A percentile compares a stretch with the other conserved stretches of the same genome.
Conservation (phyloP, 2,329 filamentous ascomycete species). For the Curvularia spicifera region DNA sequence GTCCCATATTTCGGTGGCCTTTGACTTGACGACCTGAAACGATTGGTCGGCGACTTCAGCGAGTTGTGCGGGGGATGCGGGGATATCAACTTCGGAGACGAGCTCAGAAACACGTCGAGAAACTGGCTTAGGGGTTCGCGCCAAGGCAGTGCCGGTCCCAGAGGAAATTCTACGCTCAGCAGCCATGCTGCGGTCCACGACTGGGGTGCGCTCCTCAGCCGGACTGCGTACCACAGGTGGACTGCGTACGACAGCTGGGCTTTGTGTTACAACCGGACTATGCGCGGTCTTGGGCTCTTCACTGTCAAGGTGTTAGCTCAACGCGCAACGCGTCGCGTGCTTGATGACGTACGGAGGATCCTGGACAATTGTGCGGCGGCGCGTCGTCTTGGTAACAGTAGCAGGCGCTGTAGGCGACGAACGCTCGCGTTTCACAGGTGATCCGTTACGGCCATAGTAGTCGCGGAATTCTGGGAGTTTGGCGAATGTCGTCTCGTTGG, state of each 20-base stretch:
- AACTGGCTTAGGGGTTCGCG: constrained; percentile 44
- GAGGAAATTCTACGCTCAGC: constrained; percentile 46
- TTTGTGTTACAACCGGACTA: constrained; percentile 17
- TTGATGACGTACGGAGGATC: constrained; percentile 37
- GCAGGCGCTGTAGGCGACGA: constrained; percentile 46
- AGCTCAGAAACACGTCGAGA: constrained; percentile 62
- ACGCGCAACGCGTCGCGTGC: constrained; percentile 37
- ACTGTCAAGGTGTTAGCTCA: constrained; percentile 41
- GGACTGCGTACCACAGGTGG: neutral
- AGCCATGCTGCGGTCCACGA: constrained; percentile 21
- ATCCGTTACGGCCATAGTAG: constrained; percentile 74
- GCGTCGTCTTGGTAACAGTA: constrained; percentile 39
- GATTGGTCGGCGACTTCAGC: constrained; percentile 67
- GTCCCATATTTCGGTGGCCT: constrained; percentile 68
- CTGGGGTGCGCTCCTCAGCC: neutral
- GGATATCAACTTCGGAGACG: constrained; percentile 63
- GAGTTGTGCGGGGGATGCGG: constrained; percentile 72
- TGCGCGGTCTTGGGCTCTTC: constrained; percentile 52
- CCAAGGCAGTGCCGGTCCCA: constrained; percentile 27
- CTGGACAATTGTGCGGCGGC: constrained; percentile 47
- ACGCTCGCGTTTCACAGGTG: constrained; percentile 59
- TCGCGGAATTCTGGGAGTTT: constrained; percentile 70
- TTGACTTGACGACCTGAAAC: constrained; percentile 73
- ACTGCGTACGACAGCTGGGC: neutral
- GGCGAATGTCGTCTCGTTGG: constrained; percentile 70